Conservation (phyloP, 2,329 filamentous ascomycete genomes). For the Neofusicoccum laricinum region DNA sequence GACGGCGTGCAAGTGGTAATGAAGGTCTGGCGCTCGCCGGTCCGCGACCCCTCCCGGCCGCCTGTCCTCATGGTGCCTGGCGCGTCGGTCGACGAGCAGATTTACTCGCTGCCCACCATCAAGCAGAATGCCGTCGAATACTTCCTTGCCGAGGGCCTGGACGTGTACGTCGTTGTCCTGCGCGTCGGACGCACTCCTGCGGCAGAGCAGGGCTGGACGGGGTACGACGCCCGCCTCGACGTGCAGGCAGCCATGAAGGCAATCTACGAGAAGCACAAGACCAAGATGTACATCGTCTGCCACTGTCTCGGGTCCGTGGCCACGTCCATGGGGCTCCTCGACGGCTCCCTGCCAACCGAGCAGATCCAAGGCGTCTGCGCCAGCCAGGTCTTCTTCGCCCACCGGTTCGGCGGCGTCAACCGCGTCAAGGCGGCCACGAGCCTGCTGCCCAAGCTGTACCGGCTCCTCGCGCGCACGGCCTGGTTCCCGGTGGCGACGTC, state of each 20-base stretch:
- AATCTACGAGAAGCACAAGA: conserved; percentile 42
- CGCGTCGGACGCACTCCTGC: conserved; percentile 56
- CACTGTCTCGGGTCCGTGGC: conserved; percentile 66
- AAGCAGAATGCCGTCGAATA: conserved; percentile 63
- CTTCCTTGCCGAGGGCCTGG: conserved; percentile 59
- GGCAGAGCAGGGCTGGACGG: conserved; percentile 55
- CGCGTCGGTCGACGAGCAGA: conserved; percentile 61
- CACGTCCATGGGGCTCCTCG: conserved; percentile 56
- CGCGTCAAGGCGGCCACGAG: conserved; percentile 47
- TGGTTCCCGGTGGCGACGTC: not conserved
- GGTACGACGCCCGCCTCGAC: conserved; percentile 59
- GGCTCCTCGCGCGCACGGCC: not conserved
- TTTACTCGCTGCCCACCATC: conserved; percentile 62
- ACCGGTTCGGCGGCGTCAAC: conserved; percentile 57
- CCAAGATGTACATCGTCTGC: conserved; percentile 55
- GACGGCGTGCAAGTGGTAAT: conserved; percentile 52
- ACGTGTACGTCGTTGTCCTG: conserved; percentile 57
- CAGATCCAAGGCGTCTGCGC: conserved; percentile 60
- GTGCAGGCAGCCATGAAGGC: conserved; percentile 54
- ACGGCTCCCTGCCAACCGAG: conserved; percentile 55
- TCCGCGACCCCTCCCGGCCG: conserved; percentile 20
- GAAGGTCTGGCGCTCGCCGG: too few relatives aligned
- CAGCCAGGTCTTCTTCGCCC: conserved; percentile 64
- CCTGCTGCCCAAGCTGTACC: conserved; percentile 11
- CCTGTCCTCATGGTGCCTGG: conserved; percentile 61